Evolutionary conservation across 1,284 basidiomycete species (phyloP), one percentile per base, ranked within the genome.

Genomic region (Athelia sp.): DNA sequence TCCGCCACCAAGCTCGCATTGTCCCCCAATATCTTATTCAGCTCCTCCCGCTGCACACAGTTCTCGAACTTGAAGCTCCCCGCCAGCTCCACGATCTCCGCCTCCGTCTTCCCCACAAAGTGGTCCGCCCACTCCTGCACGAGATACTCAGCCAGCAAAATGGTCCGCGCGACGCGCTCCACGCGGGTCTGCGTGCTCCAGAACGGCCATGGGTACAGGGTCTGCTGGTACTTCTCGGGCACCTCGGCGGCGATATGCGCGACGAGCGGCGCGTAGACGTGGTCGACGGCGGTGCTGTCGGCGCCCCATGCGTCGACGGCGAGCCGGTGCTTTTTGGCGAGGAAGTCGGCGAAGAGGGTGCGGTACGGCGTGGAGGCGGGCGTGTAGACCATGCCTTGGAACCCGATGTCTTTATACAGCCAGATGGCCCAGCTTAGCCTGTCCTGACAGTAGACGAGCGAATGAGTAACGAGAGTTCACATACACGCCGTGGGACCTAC

Each of bases 361-460:
- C 84, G 82, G 69, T 89, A 91, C 0, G 83, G 72, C 17, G 86
- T 86, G 14, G 81, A 74, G 40, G 70, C 74, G 17, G 79, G 78
- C 52, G 84, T 76, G 58, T 87, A 78, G 19, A 87, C 82, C 86
- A 92, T 89, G 36, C 89, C 84, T 63, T 90, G 87, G 71, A 87
- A 90, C 2, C 89, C 88, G 51, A 90, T 87, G 62, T 91, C 86
- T 62, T 91, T 92, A 74, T 89, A 92, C 15, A 89, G 65, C 89
- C 89, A 91, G 62, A 92, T 91, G 0, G 84, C 84, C 88, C 88
- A 91, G 57, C 79, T 84, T 50, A 86, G 61, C 29, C 71, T 75
- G 57, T 85, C 84, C 82, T 85, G 54, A n/a, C n/a, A n/a, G n/a
- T n/a, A n/a, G n/a, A n/a, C 11, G 32, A 34, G 11, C n/a, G 32